phyloP scores from a whole-genome alignment of 2,329 filamentous ascomycete genomes.

The Colletotrichum coccodes region DNA sequence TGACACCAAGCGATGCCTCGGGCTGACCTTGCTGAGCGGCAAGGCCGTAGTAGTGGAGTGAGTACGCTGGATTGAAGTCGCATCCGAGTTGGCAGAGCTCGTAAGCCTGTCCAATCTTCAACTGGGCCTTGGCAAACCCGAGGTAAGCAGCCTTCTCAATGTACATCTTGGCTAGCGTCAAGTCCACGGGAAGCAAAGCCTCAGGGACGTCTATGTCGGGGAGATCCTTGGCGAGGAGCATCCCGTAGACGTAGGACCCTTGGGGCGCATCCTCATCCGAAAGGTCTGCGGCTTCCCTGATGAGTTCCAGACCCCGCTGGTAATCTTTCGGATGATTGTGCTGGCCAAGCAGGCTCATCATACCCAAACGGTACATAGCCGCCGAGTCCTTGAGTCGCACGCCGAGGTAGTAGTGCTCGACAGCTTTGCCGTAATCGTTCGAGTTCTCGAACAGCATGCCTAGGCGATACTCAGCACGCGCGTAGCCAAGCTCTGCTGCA shows the following conservation, averaged over 20 bases:
- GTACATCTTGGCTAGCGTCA: conserved; percentile 81
- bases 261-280: conserved; percentile 97
- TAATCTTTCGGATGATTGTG: conserved; percentile 90
- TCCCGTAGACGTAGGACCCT: conserved; percentile 93
- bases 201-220: conserved; percentile 89
- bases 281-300: conserved; percentile 83
- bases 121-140: conserved; percentile 94
- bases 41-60: conserved; percentile 94
- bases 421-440: conserved; percentile 90
- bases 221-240: conserved; percentile 90
- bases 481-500: conserved; percentile 87
- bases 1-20: conserved; percentile 95
- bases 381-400: conserved; percentile 87
- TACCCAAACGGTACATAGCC: conserved; percentile 86
- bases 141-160: conserved; percentile 97
- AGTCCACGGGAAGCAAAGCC: conserved; percentile 74
- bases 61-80: conserved; percentile 93
- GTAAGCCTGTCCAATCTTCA: conserved; percentile 97
- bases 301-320: conserved; percentile 80
- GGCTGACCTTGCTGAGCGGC: conserved; percentile 92
- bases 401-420: conserved; percentile 89
- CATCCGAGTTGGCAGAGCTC: conserved; percentile 94
- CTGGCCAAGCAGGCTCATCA: conserved; percentile 97
- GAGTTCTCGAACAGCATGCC: conserved; percentile 98
- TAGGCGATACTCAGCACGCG: conserved; percentile 93